A percentile compares a stretch with the other conserved stretches of the same genome.
Conservation (phyloP, 2,329 filamentous ascomycete species). For the Harringtonia lauricola region DNA sequence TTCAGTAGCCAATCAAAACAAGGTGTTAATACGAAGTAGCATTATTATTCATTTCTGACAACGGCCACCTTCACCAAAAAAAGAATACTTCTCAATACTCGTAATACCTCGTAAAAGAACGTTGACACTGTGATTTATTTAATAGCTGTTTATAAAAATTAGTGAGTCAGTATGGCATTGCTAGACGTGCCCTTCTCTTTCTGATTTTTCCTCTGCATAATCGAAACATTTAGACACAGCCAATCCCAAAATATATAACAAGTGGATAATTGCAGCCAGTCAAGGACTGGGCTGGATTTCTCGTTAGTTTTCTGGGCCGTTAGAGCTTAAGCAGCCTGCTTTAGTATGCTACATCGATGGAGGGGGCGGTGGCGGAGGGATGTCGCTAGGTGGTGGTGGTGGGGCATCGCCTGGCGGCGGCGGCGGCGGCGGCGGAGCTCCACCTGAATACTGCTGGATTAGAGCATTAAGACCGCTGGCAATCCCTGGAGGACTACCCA, state of each 20-base stretch:
- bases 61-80: no score
- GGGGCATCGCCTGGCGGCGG: constrained; percentile 16
- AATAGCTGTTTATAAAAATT: not conserved
- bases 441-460: constrained; percentile 46
- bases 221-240: not conserved
- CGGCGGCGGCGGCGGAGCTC: constrained; percentile 10
- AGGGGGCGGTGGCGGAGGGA: constrained; percentile 21
- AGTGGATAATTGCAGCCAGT: not conserved
- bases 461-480: constrained; percentile 49
- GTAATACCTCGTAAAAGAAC: no score
- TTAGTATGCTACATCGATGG: constrained; percentile 13
- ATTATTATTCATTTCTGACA: no score
- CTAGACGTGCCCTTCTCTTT: no score
- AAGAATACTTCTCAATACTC: no score
- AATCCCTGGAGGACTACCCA: constrained; percentile 36
- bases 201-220: no score
- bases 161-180: not conserved
- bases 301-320: not conserved
- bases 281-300: not conserved
- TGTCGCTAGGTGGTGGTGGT: constrained; percentile 25
- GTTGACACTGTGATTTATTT: no score
- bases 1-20: no score
- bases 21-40: no score
- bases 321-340: not conserved
- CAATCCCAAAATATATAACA: not conserved